Conservation (phyloP, 495 filamentous ascomycete species). For the Talaromyces proteolyticus region DNA sequence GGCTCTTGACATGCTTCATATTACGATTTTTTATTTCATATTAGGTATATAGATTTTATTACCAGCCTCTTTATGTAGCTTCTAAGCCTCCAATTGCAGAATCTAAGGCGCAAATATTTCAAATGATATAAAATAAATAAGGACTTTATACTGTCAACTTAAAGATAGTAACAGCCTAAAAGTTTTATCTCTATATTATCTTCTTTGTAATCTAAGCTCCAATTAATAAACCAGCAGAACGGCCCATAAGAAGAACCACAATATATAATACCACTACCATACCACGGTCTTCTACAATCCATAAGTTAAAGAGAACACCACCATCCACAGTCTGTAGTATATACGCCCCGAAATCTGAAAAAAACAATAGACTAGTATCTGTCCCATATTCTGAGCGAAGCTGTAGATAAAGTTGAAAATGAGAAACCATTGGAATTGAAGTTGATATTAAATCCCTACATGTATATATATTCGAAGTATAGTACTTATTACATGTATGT, state of each 20-base stretch:
- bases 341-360: constrained; percentile 47
- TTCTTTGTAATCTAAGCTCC: constrained; percentile 48
- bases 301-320: constrained; percentile 24
- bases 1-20: not conserved
- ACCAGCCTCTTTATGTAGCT: constrained; percentile 38
- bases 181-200: constrained; percentile 51
- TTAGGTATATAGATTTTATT: constrained; percentile 9
- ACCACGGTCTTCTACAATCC: constrained; percentile 47
- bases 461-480: too few relatives aligned
- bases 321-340: constrained; percentile 46
- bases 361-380: constrained; percentile 53
- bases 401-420: constrained; percentile 37
- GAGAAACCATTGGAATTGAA: too few relatives aligned
- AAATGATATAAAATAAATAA: constrained; percentile 8
- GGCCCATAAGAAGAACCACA: constrained; percentile 47
- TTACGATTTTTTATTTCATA: not conserved
- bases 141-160: not conserved
- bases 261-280: constrained; percentile 47
- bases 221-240: constrained; percentile 36
- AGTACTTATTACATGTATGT: constrained; percentile 33
- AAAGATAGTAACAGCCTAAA: constrained; percentile 25
- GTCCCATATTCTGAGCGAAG: constrained; percentile 44
- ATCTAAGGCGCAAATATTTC: constrained; percentile 19
- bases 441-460: too few relatives aligned
- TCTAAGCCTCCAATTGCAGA: constrained; percentile 11